phyloP scores from a whole-genome alignment of 129 eudicot genomes.

The Flaveria robusta region DNA sequence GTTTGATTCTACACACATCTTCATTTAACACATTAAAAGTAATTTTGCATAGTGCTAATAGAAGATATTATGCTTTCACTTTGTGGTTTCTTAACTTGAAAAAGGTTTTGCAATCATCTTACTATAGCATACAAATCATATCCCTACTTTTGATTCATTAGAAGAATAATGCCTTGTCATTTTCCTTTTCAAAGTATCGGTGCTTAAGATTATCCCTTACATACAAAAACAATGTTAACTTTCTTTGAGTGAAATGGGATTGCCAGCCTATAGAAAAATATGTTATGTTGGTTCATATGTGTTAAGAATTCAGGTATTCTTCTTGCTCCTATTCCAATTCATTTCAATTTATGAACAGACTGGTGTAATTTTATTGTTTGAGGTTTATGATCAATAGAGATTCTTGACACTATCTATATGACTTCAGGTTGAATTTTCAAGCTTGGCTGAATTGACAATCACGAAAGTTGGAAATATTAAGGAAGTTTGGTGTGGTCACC shows the following conservation, averaged over 20 bases:
- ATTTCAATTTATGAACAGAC: no score
- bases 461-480: constrained; percentile 34
- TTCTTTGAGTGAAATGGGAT: no score
- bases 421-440: constrained; percentile 36
- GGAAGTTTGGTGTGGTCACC: constrained; percentile 44
- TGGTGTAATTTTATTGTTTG: background rate
- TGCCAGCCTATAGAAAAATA: no score
- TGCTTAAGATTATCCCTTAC: background rate
- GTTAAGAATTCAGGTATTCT: no score
- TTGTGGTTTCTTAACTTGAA: background rate
- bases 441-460: constrained; percentile 39
- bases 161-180: no score
- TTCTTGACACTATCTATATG: constrained; percentile 18
- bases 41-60: background rate
- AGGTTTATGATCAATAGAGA: background rate
- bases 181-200: background rate
- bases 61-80: background rate
- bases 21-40: background rate
- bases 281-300: no score
- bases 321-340: no score
- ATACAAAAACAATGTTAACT: background rate
- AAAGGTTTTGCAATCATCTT: background rate
- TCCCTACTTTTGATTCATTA: no score
- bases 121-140: background rate
- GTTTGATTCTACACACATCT: constrained; percentile 20